Evolutionary conservation across 129 eudicot genomes (phyloP).

Genomic region (Rutidosis leptorrhynchoides): DNA sequence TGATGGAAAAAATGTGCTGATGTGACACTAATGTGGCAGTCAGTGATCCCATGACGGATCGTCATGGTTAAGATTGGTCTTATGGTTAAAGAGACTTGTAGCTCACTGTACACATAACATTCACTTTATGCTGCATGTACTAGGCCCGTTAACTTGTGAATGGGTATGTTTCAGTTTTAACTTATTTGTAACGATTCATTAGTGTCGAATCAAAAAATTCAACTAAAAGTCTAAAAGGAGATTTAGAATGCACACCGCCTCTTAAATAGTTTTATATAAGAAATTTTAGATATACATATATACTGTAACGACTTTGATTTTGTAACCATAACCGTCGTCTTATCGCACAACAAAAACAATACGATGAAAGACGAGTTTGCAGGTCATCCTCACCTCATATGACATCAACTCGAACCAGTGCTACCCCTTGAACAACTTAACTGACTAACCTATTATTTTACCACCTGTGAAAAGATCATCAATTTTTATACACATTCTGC

Average conservation of each 20-base stretch:
- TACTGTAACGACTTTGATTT: not conserved
- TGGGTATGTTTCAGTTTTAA: not conserved
- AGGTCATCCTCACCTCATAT: not conserved
- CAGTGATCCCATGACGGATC: no score
- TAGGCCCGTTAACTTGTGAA: not conserved
- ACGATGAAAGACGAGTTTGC: not conserved
- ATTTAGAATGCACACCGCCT: not conserved
- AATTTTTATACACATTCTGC: slow-evolving; percentile 10
- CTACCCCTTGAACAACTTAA: not conserved
- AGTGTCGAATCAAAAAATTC: not conserved
- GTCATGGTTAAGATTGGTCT: no score
- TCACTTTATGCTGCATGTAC: no score
- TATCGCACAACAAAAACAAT: not conserved
- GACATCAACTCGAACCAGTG: not conserved
- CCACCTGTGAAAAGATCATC: not conserved
- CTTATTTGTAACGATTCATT: not conserved
- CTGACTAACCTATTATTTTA: not conserved
- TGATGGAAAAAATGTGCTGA: no score
- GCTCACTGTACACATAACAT: no score
- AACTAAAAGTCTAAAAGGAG: not conserved
- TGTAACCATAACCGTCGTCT: not conserved
- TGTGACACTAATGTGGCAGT: no score
- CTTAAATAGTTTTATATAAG: not conserved
- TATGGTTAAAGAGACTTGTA: no score
- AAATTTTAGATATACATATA: not conserved